Evolutionary conservation across 352 stramenopile species (phyloP).

Genomic region (Globisporangium splendens): DNA sequence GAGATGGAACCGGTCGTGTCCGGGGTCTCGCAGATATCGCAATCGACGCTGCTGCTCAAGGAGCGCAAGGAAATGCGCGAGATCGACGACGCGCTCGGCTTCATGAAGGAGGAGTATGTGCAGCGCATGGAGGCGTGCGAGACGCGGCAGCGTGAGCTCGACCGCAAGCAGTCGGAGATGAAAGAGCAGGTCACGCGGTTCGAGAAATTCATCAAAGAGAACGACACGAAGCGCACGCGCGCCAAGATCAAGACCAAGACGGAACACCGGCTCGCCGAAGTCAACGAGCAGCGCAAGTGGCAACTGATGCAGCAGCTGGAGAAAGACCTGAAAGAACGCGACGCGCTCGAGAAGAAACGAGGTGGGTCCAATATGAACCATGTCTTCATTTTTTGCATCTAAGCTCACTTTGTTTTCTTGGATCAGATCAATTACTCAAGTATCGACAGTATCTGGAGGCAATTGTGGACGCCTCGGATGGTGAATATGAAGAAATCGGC

Average conservation of each 20-base stretch:
- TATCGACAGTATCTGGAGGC: conserved; percentile 84
- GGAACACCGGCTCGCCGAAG: conserved; percentile 66
- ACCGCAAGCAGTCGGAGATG: conserved; percentile 89
- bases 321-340: conserved; percentile 61
- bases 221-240: conserved; percentile 86
- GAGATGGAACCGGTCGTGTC: conserved; percentile 78
- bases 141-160: conserved; percentile 70
- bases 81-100: conserved; percentile 89
- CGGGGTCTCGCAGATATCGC: conserved; percentile 84
- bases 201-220: conserved; percentile 94
- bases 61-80: conserved; percentile 93
- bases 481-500: conserved; percentile 82
- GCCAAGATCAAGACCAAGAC: conserved; percentile 89
- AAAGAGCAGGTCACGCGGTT: conserved; percentile 89
- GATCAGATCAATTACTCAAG: conserved; percentile 62
- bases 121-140: conserved; percentile 88
- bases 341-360: conserved; percentile 73
- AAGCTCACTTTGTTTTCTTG: too few relatives aligned
- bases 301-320: conserved; percentile 67
- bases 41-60: conserved; percentile 89
- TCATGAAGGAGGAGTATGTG: conserved; percentile 92
- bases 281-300: conserved; percentile 80
- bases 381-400: too few relatives aligned
- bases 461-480: conserved; percentile 77
- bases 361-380: conserved; percentile 8